Evolutionary conservation across 371 early-diverging fungal species (phyloP).

Genomic region (Cokeromyces recurvatus): DNA sequence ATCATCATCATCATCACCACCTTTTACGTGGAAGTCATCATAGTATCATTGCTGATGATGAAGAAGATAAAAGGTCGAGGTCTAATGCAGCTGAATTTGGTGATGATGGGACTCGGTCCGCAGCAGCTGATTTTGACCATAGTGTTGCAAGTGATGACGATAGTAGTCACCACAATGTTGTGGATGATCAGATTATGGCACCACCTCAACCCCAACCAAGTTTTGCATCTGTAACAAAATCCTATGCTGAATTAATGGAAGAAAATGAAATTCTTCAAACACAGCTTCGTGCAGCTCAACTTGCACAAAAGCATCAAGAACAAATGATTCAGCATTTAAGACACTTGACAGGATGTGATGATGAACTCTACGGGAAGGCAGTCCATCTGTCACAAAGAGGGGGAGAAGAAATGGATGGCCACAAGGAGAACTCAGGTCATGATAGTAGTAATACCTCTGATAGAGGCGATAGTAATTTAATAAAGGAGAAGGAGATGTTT

Average conservation of each 20-base stretch:
- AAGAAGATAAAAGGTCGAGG: conserved; percentile 42
- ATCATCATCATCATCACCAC: background rate
- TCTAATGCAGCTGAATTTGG: conserved; percentile 51
- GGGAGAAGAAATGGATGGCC: conserved; percentile 5
- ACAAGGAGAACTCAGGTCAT: background rate
- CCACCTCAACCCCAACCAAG: conserved; percentile 52
- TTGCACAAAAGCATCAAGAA: conserved; percentile 39
- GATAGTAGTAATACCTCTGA: background rate
- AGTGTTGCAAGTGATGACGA: conserved; percentile 32
- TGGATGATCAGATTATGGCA: conserved; percentile 44
- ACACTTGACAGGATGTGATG: conserved; percentile 30
- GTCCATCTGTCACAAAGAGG: conserved; percentile 23
- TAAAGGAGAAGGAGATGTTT: background rate
- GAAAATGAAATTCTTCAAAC: conserved; percentile 43
- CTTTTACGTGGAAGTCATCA: conserved; percentile 4
- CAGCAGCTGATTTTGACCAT: conserved; percentile 38
- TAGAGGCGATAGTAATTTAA: background rate
- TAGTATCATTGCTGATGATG: conserved; percentile 13
- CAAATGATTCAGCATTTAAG: conserved; percentile 37
- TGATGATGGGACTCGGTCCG: conserved; percentile 43
- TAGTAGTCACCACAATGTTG: conserved; percentile 18
- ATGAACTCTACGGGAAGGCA: conserved; percentile 31
- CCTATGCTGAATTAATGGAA: conserved; percentile 44
- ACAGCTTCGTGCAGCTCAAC: conserved; percentile 33
- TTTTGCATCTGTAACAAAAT: conserved; percentile 38